A percentile compares a stretch with the other conserved stretches of the same genome.
Evolutionary conservation across 306 rosid species (phyloP).

Genomic region (Malus sylvestris): DNA sequence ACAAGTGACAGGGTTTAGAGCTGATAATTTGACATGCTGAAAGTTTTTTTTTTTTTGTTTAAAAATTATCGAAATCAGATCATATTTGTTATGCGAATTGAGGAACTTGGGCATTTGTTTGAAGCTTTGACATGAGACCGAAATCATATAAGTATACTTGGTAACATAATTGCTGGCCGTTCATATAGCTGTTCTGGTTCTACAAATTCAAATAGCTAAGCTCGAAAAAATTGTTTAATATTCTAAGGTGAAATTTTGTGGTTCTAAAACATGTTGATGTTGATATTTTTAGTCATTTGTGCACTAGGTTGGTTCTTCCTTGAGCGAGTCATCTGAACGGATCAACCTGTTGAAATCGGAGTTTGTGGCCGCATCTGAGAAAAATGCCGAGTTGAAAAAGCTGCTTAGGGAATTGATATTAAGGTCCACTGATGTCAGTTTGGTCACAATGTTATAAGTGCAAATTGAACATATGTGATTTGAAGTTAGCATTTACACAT

Average conservation of each 20-base stretch:
- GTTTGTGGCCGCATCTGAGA: conserved; percentile 43
- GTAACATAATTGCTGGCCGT: not conserved
- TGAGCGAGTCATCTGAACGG: conserved; percentile 65
- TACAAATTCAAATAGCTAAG: not conserved
- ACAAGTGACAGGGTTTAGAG: no score
- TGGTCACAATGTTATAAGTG: no score
- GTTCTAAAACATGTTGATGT: conserved; percentile 5
- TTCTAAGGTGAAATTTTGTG: not conserved
- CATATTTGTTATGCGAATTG: no score
- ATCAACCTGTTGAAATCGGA: conserved; percentile 62
- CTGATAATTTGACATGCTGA: no score
- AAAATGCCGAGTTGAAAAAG: conserved; percentile 49
- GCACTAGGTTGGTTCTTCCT: conserved; percentile 43
- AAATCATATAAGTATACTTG: not conserved
- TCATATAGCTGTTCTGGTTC: not conserved
- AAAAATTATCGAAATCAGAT: no score
- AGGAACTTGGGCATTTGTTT: no score
- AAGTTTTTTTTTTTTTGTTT: no score
- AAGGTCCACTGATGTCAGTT: no score
- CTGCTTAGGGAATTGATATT: conserved; percentile 45
- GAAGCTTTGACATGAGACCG: not conserved
- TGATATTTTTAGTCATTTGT: conserved; percentile 1
- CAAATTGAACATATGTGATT: no score
- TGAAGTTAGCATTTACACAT: no score
- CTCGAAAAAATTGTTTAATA: not conserved